Percentiles rank a stretch among this genome's conserved stretches.
phyloP scores from a whole-genome alignment of 495 filamentous ascomycete species.

The Podospora comata region DNA sequence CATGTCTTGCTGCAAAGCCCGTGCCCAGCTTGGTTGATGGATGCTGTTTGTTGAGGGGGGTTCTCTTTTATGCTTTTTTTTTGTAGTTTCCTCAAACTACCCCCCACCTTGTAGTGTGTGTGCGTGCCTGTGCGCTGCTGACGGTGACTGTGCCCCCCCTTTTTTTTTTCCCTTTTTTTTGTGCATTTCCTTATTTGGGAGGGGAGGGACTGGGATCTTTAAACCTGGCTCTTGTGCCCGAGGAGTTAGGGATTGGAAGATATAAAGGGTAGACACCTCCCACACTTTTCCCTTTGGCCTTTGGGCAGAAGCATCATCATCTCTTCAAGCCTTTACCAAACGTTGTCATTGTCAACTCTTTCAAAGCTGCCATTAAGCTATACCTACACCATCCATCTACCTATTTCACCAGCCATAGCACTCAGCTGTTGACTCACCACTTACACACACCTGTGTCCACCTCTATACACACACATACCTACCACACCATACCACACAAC shows the following conservation, averaged over 20 bases:
- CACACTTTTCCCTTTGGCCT: neutral
- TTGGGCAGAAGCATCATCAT: neutral
- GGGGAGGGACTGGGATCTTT: neutral
- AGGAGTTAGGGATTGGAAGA: neutral
- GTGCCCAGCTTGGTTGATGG: neutral
- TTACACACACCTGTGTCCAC: neutral
- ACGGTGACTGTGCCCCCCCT: neutral
- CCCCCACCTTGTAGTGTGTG: constrained; percentile 9
- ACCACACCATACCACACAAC: neutral
- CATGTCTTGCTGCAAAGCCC: constrained; percentile 7
- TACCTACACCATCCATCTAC: constrained; percentile 4
- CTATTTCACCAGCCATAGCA: neutral
- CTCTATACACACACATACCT: neutral
- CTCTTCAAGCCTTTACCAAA: neutral
- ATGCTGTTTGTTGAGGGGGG: neutral
- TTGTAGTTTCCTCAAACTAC: neutral
- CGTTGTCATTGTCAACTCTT: neutral
- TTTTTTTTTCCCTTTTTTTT: neutral
- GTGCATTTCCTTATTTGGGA: neutral
- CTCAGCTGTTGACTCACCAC: neutral
- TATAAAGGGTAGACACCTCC: neutral
- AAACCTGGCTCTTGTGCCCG: neutral
- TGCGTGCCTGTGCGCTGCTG: neutral
- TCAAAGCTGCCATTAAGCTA: constrained; percentile 1
- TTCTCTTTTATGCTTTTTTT: neutral